Evolutionary conservation across 352 stramenopile genomes (phyloP).

Genomic region (Hyaloperonospora brassicae): DNA sequence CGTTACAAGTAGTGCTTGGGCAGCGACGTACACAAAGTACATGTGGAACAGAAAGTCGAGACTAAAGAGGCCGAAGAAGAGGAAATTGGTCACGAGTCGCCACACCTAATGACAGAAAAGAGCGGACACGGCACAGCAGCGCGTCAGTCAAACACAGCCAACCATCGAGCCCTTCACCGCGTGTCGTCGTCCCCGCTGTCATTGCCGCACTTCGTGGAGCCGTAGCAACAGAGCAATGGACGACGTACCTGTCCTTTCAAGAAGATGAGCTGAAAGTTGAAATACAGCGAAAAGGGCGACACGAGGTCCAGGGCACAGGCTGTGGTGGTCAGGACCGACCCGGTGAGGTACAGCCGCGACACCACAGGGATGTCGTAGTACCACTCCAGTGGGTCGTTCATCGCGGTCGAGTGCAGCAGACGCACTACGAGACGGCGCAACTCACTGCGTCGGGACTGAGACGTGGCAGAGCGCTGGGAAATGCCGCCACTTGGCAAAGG

Average conservation of each 20-base stretch:
- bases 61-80: conserved; percentile 99
- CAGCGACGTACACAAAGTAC: conserved; percentile 93
- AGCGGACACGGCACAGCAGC: neutral
- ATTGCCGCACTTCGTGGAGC: too few species aligned
- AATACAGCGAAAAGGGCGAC: conserved; percentile 94
- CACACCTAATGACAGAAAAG: conserved; percentile 58
- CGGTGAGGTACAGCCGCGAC: conserved; percentile 95
- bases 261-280: conserved; percentile 95
- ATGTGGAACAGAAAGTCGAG: conserved; percentile 99
- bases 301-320: conserved; percentile 95
- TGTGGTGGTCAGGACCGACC: conserved; percentile 94
- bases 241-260: conserved; percentile 89
- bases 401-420: conserved; percentile 11
- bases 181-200: too few species aligned
- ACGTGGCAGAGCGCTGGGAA: conserved; percentile 19
- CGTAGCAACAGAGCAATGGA: neutral
- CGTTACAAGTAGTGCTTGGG: too few species aligned
- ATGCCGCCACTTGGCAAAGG: conserved; percentile 32
- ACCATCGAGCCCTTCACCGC: too few species aligned
- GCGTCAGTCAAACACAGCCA: too few species aligned
- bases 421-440: neutral
- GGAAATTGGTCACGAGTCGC: conserved; percentile 96
- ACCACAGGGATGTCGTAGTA: conserved; percentile 99
- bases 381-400: conserved; percentile 89
- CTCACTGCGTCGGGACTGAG: neutral